Evolutionary conservation across 2,329 filamentous ascomycete species (phyloP).

Genomic region (Chrysoporthe austroafricana): DNA sequence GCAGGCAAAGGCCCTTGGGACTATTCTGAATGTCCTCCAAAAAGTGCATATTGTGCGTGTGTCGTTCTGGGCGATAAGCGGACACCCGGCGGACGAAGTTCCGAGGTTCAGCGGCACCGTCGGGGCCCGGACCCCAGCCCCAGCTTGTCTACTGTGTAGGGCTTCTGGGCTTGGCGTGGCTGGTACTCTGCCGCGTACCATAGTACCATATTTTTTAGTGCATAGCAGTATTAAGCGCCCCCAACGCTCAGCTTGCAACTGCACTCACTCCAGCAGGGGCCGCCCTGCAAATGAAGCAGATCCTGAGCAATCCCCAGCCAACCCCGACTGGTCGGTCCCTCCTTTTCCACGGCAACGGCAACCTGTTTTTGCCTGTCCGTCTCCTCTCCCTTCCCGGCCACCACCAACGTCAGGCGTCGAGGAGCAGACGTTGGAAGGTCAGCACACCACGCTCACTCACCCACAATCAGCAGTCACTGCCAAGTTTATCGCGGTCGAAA

Average conservation of each 20-base stretch:
- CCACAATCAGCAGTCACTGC: not conserved
- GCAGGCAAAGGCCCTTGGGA: not conserved
- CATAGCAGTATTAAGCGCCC: not conserved
- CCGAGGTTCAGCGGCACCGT: too few species aligned
- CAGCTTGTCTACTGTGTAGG: not conserved
- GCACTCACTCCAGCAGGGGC: not conserved
- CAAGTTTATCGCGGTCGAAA: constrained; percentile 1
- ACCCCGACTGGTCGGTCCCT: not conserved
- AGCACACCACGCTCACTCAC: constrained; percentile 3
- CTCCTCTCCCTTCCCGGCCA: constrained; percentile 17
- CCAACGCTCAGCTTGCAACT: not conserved
- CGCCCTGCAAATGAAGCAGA: constrained; percentile 3
- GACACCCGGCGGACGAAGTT: too few species aligned
- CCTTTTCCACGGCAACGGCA: constrained; percentile 27
- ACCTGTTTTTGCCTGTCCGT: constrained; percentile 11
- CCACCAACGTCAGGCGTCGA: constrained; percentile 22
- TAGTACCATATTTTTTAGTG: not conserved
- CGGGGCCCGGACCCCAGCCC: constrained; percentile 2
- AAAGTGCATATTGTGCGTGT: not conserved
- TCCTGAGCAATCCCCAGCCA: constrained; percentile 5
- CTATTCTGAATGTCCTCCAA: not conserved
- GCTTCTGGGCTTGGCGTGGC: not conserved
- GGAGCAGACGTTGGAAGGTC: constrained; percentile 9
- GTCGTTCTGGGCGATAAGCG: not conserved
- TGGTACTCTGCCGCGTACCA: not conserved